Base-by-base conservation (phyloP, 1,284 basidiomycete genomes). In the Uromyces viciae-fabae region DNA sequence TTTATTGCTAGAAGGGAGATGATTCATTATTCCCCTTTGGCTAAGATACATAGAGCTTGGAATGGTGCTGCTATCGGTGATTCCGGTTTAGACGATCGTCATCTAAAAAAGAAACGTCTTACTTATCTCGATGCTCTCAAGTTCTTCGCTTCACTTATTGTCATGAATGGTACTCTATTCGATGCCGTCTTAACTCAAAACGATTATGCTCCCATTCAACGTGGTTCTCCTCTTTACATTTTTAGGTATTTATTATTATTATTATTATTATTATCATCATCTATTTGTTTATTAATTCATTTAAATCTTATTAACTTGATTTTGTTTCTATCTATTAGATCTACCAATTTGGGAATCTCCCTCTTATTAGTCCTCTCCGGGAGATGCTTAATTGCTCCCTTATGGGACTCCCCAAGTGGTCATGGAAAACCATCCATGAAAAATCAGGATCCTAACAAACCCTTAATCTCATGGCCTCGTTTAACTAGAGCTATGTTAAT, bases 101-200 rank as follows among this genome's bases (percentile, higher is more conserved):
- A 81, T 74, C 28, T 72, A 38, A 81, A 81, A 38, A 81, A 81
- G 58, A 81, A 81, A 74, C 76, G 85, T 15, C 74, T 85, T 28
- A 84, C 84, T 31, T 85, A 85, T 83, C 81, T 86, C 49, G 85
- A 86, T 81, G 85, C 84, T 40, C 36, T 85, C 38, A 85, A 85
- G 82, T 86, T 86, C 82, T 76, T 85, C 72, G 84, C 84, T 42
- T 85, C 85, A 14, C 83, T 84, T 82, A 81, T 85, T 76, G 84
- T 84, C 60, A 82, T 86, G 75, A 86, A 86, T 82, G 85, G 84
- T 42, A 85, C 85, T 36, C 83, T 84, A 81, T 85, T 86, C 62
- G 82, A 83, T 77, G 85, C 85, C 22, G 83, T 84, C 31, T 66
- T 85, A 60, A 77, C 78, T 7, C 81, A 83, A 75, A 82, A 78